Conservation (phyloP, 345 rosid species). For the Brassica rapa region DNA sequence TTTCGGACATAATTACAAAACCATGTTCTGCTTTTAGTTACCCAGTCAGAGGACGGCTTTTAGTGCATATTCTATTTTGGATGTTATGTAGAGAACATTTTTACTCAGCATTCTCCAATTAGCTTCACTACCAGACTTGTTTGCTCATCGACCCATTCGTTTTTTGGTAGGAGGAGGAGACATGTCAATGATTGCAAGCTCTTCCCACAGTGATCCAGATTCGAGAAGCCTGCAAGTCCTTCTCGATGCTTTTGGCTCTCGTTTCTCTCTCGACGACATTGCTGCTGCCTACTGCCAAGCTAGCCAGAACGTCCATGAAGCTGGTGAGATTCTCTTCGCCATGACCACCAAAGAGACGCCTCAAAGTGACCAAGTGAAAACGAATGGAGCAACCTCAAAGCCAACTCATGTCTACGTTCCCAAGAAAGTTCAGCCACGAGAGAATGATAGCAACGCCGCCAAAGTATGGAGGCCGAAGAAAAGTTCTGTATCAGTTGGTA, state of each 20-base stretch:
- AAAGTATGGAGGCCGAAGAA: conserved; percentile 38
- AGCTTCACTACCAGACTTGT: background rate
- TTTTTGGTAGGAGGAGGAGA: conserved; percentile 16
- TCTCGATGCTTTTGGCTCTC: conserved; percentile 50
- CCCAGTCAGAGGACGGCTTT: background rate
- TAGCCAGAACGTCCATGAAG: conserved; percentile 37
- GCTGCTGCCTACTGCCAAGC: conserved; percentile 49
- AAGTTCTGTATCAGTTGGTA: conserved; percentile 46
- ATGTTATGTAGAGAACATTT: conserved; percentile 17
- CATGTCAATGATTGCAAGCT: conserved; percentile 35
- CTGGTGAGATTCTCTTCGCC: conserved; percentile 52
- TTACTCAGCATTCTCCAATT: conserved; percentile 10
- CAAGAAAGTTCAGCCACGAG: conserved; percentile 17
- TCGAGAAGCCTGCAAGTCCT: conserved; percentile 44
- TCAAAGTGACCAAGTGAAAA: conserved; percentile 13
- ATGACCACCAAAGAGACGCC: conserved; percentile 29
- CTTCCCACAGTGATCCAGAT: conserved; percentile 39
- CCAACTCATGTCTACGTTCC: conserved; percentile 28
- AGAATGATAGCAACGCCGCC: conserved; percentile 23
- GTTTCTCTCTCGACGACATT: conserved; percentile 53
- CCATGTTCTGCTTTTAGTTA: conserved; percentile 25
- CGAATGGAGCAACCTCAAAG: conserved; percentile 22
- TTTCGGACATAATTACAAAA: background rate
- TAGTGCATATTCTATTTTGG: background rate
- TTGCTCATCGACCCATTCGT: background rate